Base-by-base conservation (phyloP, 345 rosid species). In the Bruguiera sexangula region DNA sequence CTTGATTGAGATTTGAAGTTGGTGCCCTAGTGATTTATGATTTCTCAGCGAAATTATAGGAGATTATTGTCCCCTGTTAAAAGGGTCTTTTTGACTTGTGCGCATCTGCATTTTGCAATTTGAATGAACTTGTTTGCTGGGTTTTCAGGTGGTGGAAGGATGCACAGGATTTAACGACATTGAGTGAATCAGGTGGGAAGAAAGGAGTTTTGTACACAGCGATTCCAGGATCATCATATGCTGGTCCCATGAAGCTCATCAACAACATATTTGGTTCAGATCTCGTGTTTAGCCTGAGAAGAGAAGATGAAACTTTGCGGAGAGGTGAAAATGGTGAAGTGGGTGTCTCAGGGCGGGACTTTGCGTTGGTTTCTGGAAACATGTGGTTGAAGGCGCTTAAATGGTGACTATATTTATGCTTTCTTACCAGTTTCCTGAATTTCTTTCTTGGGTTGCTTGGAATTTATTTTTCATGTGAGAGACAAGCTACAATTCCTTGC, bases 381-480 rank as follows among this genome's bases (percentile, higher is more conserved):
- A 95, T 89, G 97, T 95, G 99, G 99, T 77, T 95, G 75, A 76
- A 82, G 82, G 97, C 98, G 30, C 89, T 95, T 20, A 95, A 89
- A 83, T 88, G 97, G 98, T 92, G 66, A 83, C 67, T 21, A 19
- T 34, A 6, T 20, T 22, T 6, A 37, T 29, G 48, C 16, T 53
- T 29, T 69, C 27, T 20, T 39, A 15, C 10, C 5, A 62, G 18
- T 50, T 15, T 22, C 16, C 5, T 54, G 16, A 50, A 5, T 46
- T 6, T 61, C 37, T 51, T 37, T 52, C 54, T 24, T 19, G 20
- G 46, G 8, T 62, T 34, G 10, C 20, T 52, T 71, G 11, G 60
- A 29, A 2, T 22, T 30, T 24, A 22, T 6, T 11, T 43, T 15
- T 43, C 50, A 13, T 43, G 50, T 15, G 50, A 43, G 50, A 3